Conservation (phyloP, 2,329 filamentous ascomycete genomes). For the Colletotrichum agaves region DNA sequence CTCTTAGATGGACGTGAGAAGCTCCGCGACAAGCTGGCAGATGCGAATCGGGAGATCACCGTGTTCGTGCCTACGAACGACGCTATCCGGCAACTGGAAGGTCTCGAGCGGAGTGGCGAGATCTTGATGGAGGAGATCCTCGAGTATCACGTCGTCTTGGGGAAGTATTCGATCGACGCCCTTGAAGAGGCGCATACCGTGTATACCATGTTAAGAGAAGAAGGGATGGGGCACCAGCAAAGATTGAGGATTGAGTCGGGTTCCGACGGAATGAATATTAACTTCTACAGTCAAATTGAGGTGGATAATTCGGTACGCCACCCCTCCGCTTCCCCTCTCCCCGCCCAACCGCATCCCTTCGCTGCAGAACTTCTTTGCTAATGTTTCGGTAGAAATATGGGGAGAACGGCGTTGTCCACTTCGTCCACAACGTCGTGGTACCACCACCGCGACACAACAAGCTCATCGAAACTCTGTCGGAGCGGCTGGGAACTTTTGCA, state of each 20-base stretch:
- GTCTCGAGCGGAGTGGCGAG: not conserved
- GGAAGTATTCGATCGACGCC: not conserved
- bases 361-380: too few relatives aligned
- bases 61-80: constrained; percentile 23
- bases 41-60: not conserved
- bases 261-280: not conserved
- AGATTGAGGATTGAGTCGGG: not conserved
- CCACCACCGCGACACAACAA: constrained; percentile 23
- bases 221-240: constrained; percentile 10
- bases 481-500: constrained; percentile 3
- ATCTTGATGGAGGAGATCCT: constrained; percentile 54
- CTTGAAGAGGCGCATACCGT: not conserved
- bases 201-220: not conserved
- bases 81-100: constrained; percentile 2
- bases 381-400: not conserved
- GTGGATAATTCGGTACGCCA: constrained; percentile 3
- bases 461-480: constrained; percentile 16
- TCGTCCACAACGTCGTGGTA: constrained; percentile 29
- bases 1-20: constrained; percentile 5
- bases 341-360: too few relatives aligned
- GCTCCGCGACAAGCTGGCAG: not conserved
- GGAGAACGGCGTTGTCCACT: constrained; percentile 14
- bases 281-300: constrained; percentile 16
- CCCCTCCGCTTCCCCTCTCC: not conserved
- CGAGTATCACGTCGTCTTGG: constrained; percentile 28